Evolutionary conservation across 1,139 yeast species (phyloP).

Genomic region (Sugiyamaella neomexicana): DNA sequence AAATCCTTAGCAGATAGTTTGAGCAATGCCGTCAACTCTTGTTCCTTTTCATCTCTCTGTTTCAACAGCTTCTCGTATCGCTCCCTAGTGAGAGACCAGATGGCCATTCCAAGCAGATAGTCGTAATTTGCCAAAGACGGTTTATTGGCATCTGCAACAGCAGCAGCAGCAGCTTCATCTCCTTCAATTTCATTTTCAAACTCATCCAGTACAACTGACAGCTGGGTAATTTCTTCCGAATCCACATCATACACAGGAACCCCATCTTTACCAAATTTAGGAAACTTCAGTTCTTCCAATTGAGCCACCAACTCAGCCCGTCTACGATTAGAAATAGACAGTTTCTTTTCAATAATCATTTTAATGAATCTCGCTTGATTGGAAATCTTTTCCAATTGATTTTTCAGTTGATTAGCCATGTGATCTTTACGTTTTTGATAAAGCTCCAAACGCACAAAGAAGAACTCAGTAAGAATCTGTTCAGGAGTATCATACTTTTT

Average conservation of each 20-base stretch:
- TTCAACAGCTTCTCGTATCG: conserved; percentile 75
- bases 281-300: conserved; percentile 64
- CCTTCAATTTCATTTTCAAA: conserved; percentile 37
- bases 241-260: conserved; percentile 48
- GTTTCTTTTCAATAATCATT: conserved; percentile 74
- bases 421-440: conserved; percentile 90
- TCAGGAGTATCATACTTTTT: conserved; percentile 73
- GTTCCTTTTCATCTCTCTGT: conserved; percentile 72
- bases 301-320: conserved; percentile 63
- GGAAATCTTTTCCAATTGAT: conserved; percentile 69
- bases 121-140: conserved; percentile 40
- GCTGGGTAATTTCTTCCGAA: conserved; percentile 42
- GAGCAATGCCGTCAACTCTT: conserved; percentile 66
- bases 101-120: conserved; percentile 71
- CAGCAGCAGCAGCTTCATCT: conserved; percentile 42
- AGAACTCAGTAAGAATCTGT: conserved; percentile 82
- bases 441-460: conserved; percentile 79
- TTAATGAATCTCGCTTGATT: conserved; percentile 92
- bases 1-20: conserved; percentile 78
- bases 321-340: conserved; percentile 73
- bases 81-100: conserved; percentile 91
- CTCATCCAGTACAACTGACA: conserved; percentile 35
- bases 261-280: conserved; percentile 71
- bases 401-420: conserved; percentile 66
- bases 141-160: conserved; percentile 41